Conservation (phyloP, 768 basidiomycete genomes). For the Agrocybe chaxingu region DNA sequence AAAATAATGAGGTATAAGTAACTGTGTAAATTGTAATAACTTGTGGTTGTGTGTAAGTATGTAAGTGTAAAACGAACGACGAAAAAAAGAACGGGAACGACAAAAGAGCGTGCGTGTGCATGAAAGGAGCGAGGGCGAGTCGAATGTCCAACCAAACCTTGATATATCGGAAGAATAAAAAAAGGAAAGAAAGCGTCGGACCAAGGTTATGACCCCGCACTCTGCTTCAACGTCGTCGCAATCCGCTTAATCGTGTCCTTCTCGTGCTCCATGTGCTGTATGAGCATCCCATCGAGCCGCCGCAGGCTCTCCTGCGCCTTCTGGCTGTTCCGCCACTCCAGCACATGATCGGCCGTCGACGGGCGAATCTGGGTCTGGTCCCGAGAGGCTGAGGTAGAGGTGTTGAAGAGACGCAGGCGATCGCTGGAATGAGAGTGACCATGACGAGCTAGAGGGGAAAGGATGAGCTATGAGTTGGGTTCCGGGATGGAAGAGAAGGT, state of each 20-base stretch:
- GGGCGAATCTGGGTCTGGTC: no score
- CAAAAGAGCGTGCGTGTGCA: no score
- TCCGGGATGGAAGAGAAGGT: no score
- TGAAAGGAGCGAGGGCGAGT: not conserved
- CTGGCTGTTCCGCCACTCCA: slow-evolving; percentile 31
- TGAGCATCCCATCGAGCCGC: slow-evolving; percentile 75
- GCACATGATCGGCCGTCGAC: slow-evolving; percentile 29
- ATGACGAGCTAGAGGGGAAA: no score
- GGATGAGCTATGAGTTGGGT: no score
- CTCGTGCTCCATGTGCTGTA: slow-evolving; percentile 82
- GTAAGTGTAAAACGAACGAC: no score
- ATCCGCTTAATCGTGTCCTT: slow-evolving; percentile 78
- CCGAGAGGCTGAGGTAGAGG: no score
- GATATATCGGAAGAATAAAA: slow-evolving; percentile 13
- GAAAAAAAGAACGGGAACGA: no score
- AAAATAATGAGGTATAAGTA: slow-evolving; percentile 5
- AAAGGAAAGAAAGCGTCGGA: slow-evolving; percentile 10
- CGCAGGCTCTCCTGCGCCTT: slow-evolving; percentile 55
- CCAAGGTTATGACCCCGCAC: slow-evolving; percentile 13
- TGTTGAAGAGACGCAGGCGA: no score
- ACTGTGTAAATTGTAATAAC: not conserved
- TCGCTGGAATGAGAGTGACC: no score
- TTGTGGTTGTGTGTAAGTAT: not conserved
- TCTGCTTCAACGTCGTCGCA: slow-evolving; percentile 42
- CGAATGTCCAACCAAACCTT: slow-evolving; percentile 4